Conservation (phyloP, 2,329 filamentous ascomycete genomes). For the Hypoxylon sp. region DNA sequence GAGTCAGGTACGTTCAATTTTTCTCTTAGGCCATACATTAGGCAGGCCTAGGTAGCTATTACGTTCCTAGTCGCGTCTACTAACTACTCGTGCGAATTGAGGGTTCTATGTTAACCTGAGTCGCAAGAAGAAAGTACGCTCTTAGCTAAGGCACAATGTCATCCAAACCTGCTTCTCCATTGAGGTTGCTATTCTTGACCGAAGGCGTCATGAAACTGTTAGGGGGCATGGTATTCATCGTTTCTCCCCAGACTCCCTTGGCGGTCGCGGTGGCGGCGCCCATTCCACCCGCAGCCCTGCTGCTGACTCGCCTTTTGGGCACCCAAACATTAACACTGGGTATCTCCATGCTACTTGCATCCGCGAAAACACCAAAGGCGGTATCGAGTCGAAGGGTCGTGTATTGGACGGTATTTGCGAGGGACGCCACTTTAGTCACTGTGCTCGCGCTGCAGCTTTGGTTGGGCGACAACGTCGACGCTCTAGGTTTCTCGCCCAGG, state of each 20-base stretch:
- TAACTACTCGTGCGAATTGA: neutral
- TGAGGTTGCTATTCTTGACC: slow-evolving; percentile 34
- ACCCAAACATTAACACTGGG: slow-evolving; percentile 44
- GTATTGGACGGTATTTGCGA: slow-evolving; percentile 44
- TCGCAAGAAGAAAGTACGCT: neutral
- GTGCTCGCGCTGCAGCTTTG: slow-evolving; percentile 36
- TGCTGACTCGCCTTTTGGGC: slow-evolving; percentile 41
- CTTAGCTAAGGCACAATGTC: slow-evolving; percentile 27
- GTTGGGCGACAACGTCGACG: slow-evolving; percentile 34
- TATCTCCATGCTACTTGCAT: slow-evolving; percentile 40
- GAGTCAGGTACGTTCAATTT: neutral
- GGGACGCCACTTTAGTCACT: slow-evolving; percentile 37
- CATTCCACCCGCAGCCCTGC: slow-evolving; percentile 33
- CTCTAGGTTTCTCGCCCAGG: slow-evolving; percentile 31
- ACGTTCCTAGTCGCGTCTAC: neutral
- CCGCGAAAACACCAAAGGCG: slow-evolving; percentile 30
- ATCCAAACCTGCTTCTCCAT: slow-evolving; percentile 24
- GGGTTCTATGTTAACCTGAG: neutral
- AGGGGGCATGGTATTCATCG: slow-evolving; percentile 32
- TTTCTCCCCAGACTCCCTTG: slow-evolving; percentile 40
- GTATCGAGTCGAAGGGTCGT: slow-evolving; percentile 36
- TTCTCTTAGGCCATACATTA: neutral
- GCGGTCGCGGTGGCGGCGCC: slow-evolving; percentile 34
- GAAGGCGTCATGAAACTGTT: slow-evolving; percentile 43
- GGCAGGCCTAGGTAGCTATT: neutral